Evolutionary conservation across 495 filamentous ascomycete species (phyloP), one percentile per base, ranked within the genome.

Genomic region (Penicillium silybi): DNA sequence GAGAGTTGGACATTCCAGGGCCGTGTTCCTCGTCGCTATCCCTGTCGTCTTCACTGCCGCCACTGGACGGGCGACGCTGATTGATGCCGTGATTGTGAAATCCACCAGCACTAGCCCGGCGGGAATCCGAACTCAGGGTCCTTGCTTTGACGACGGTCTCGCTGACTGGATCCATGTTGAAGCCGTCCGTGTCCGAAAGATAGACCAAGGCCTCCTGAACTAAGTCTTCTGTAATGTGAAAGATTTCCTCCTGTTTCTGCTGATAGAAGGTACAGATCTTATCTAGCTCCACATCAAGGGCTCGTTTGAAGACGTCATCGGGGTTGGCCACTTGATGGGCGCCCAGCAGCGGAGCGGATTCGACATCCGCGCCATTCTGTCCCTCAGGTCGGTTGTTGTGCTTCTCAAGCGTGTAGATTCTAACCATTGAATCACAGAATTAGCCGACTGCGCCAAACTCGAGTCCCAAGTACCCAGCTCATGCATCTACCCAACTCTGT

Each of bases 331-430:
- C 52, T 39, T 66, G 56, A 44, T 53, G 47, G 44, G 80, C 70
- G 35, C 79, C 80, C 46, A 98, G 84, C 19, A 97, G 79, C 3
- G 93, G 92, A 11, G 90, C 87, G 13, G 84, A 84, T 74, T 98
- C 93, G 47, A 82, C 80, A 69, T 97, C 93, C 32, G 74, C 65
- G 53, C 64, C 54, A 40, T 55, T 10, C 59, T 67, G 56, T 68
- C 70, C 54, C 52, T 62, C 62, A 77, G 83, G 58, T 85, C 77
- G 54, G 80, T 75, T 56, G 72, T 79, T 75, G 46, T 74, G 68
- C 45, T 95, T 93, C 71, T 98, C 93, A 54, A 98, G 85, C 22
- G 84, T 80, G 74, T 96, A 98, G 56, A 98, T 97, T 52, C 92
- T 96, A 52, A 22, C 18, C 25, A 22, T 20, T 2, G 44, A 34